Conservation (phyloP, 2,329 filamentous ascomycete genomes). For the Penicillium hordei region DNA sequence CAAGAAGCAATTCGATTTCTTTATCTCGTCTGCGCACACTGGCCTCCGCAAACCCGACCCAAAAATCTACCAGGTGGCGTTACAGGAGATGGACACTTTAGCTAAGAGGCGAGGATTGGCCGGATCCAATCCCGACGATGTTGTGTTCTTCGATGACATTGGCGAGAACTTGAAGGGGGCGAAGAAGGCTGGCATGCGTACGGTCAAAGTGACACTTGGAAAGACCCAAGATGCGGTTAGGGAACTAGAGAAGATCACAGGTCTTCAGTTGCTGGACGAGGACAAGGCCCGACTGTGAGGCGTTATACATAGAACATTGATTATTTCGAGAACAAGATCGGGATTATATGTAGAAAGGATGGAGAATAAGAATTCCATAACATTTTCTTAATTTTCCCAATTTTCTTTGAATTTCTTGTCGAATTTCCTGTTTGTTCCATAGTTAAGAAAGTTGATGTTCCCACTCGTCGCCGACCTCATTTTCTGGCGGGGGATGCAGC, state of each 20-base stretch:
- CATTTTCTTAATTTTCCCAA: slow-evolving; percentile 9
- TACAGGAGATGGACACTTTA: slow-evolving; percentile 65
- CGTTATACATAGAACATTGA: not conserved
- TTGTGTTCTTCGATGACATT: slow-evolving; percentile 91
- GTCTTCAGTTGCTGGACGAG: slow-evolving; percentile 53
- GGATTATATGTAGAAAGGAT: not conserved
- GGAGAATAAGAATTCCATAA: not conserved
- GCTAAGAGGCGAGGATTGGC: slow-evolving; percentile 58
- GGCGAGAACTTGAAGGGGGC: slow-evolving; percentile 87
- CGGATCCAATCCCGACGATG: slow-evolving; percentile 61
- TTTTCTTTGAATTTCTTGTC: not conserved
- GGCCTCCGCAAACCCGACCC: slow-evolving; percentile 86
- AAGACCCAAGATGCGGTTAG: slow-evolving; percentile 76
- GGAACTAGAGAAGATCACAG: slow-evolving; percentile 73
- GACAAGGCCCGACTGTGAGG: slow-evolving; percentile 39
- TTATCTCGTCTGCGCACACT: slow-evolving; percentile 81
- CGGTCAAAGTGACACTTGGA: slow-evolving; percentile 81
- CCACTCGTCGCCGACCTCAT: slow-evolving; percentile 44
- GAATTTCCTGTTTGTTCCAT: not conserved
- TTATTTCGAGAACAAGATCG: not conserved
- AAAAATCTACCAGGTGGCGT: slow-evolving; percentile 72
- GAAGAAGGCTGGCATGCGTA: slow-evolving; percentile 70
- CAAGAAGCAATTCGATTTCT: slow-evolving; percentile 74
- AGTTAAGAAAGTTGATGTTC: slow-evolving; percentile 10
- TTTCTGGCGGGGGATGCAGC: slow-evolving; percentile 35